Base-by-base conservation (phyloP, 176 grass and related monocot genomes). In the Thinopyrum elongatum region DNA sequence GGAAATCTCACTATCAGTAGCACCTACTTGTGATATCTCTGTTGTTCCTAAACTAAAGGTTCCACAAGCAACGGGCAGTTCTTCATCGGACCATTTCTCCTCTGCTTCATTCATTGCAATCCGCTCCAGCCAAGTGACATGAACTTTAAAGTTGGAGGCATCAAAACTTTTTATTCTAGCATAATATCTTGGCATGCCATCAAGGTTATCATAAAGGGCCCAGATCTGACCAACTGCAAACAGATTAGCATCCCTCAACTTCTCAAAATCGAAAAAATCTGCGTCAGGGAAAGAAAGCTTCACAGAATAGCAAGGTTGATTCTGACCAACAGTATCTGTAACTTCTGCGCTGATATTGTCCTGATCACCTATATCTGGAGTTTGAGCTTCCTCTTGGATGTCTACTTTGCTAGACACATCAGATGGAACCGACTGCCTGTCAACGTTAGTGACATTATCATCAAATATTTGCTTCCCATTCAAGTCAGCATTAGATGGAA, bases 151-250 rank as follows among this genome's bases (percentile, higher is more conserved):
- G 19, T 88, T 85, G 59, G 83, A 80, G 2, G 69, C 67, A 90
- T 83, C 77, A 31, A 89, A 70, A 70, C 82, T 61, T 58, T 89
- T 86, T 76, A 98, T 98, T 72, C 74, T 83, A 77, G 93, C 95
- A 90, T 95, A 98, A 83, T 88, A 98, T 38, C 95, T 92, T 82
- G 95, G 95, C 93, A 98, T 98, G 49, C 86, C 91, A 77, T 98
- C 95, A 74, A 92, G 71, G 79, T 84, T 85, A 87, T 98, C 95
- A 78, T 98, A 98, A 73, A 95, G 77, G 74, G 95, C 89, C 95
- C 93, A 95, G 65, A 98, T 94, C 87, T 98, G 91, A 82, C 88
- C 89, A 65, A 84, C 83, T 60, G 35, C 42, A 86, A 98, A 95
- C 80, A 90, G 16, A 80, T 19, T 85, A 78, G 63, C 62, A 82